Conservation (phyloP, 805 yeast species). For the Saturnispora galanensis region DNA sequence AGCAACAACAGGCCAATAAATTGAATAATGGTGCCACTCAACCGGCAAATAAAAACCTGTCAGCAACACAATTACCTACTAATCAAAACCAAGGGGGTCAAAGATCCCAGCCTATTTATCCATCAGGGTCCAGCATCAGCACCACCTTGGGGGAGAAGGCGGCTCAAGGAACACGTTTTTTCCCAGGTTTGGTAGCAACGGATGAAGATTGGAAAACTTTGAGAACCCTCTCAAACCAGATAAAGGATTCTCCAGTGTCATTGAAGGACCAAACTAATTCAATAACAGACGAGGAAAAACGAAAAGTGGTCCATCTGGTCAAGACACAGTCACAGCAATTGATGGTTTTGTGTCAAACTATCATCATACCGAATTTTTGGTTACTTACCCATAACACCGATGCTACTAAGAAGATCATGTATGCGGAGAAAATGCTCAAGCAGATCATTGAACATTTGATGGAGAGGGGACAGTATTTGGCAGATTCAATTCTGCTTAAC, state of each 20-base stretch:
- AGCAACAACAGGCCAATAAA: conserved; percentile 7
- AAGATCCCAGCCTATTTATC: conserved; percentile 13
- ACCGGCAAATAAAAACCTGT: conserved; percentile 15
- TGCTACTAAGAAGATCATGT: conserved; percentile 68
- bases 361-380: conserved; percentile 65
- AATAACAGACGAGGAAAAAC: conserved; percentile 56
- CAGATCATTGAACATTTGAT: conserved; percentile 64
- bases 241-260: conserved; percentile 53
- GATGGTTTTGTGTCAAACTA: conserved; percentile 58
- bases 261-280: conserved; percentile 55
- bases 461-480: conserved; percentile 41
- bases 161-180: conserved; percentile 20
- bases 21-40: conserved; percentile 10
- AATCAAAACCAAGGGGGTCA: conserved; percentile 22
- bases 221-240: conserved; percentile 58
- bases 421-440: conserved; percentile 68
- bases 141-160: conserved; percentile 5
- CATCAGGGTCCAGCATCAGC: conserved; percentile 2
- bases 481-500: conserved; percentile 62
- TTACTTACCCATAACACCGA: conserved; percentile 64
- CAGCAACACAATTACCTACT: conserved; percentile 23
- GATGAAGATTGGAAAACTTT: conserved; percentile 57
- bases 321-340: conserved; percentile 43
- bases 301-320: conserved; percentile 44
- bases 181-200: conserved; percentile 32